Base-by-base conservation (phyloP, 192 early-diverging fungal species). In the Backusella parvicylindrica region DNA sequence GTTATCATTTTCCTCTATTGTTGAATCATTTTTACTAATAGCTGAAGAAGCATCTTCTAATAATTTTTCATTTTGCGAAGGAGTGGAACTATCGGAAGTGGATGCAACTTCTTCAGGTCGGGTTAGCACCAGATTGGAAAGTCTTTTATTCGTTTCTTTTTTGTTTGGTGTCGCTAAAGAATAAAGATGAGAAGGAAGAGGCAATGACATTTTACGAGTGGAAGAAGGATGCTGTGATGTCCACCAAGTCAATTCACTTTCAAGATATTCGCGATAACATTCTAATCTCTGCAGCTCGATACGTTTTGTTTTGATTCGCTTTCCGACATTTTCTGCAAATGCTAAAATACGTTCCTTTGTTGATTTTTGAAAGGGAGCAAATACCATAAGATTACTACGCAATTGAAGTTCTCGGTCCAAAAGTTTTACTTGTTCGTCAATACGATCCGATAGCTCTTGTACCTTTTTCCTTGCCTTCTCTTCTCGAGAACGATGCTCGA, bases 181-280 rank as follows among this genome's bases (percentile, higher is more conserved):
- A 23, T 30, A 31, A 23, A 67, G 40, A 70, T 28, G 74, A 32
- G 67, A 69, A 21, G 49, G 68, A 15, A 70, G 28, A 47, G 68
- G 68, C 3, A 70, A n/a, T 26, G 68, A 70, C 66, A 69, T 49
- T 37, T 75, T 75, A 32, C 49, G 32, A 41, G 50, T 56, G 16
- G 12, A 32, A 12, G 60, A 28, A 31, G 26, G 12, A 4, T 66
- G 33, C 47, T 71, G 64, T 18, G 43, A 53, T 33, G 60, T 18
- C 26, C 30, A 64, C 72, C 72, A 75, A n/a, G 72, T 30, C 15
- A 90, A 80, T 47, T 91, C 89, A 12, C 83, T 81, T 68, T 93
- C 89, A 28, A 94, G 50, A 64, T 92, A 88, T 36, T 91, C 90
- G 12, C 89, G 86, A 82, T 92, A 94, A 70, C 93, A 94, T 18